Evolutionary conservation across 108 stramenopile genomes (phyloP).

Genomic region (Nitzschia sp.): DNA sequence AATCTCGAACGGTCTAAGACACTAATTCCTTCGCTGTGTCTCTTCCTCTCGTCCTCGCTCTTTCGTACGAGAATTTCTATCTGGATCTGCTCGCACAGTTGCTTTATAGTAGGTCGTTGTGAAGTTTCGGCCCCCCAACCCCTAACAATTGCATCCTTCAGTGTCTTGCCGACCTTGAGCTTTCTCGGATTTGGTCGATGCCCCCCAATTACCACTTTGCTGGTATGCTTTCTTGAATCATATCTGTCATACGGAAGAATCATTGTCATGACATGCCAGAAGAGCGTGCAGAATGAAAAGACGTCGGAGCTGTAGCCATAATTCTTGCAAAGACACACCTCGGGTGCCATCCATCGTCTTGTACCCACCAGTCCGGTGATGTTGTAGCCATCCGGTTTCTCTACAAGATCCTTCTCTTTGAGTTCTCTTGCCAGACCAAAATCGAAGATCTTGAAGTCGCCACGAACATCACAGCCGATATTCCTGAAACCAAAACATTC

Average conservation of each 20-base stretch:
- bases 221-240: slow-evolving; percentile 34
- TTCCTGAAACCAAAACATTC: slow-evolving; percentile 32
- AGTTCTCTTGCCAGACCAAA: slow-evolving; percentile 71
- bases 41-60: background rate
- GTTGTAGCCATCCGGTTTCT: slow-evolving; percentile 34
- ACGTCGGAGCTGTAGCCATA: slow-evolving; percentile 51
- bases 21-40: background rate
- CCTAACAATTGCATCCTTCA: background rate
- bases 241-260: slow-evolving; percentile 31
- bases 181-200: slow-evolving; percentile 23
- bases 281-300: slow-evolving; percentile 39
- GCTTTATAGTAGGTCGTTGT: background rate
- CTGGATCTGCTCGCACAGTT: background rate
- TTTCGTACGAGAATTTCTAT: background rate
- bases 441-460: slow-evolving; percentile 61
- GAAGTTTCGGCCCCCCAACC: background rate
- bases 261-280: slow-evolving; percentile 48
- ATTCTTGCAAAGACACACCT: slow-evolving; percentile 47
- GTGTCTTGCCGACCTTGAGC: background rate
- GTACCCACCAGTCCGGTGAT: slow-evolving; percentile 34
- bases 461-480: slow-evolving; percentile 63
- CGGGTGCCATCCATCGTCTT: slow-evolving; percentile 60
- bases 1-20: background rate
- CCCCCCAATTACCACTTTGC: slow-evolving; percentile 44
- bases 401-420: slow-evolving; percentile 31